Percentiles rank a stretch among this genome's conserved stretches.
phyloP scores from a whole-genome alignment of 2,329 filamentous ascomycete species.

The Cytospora piceicola region DNA sequence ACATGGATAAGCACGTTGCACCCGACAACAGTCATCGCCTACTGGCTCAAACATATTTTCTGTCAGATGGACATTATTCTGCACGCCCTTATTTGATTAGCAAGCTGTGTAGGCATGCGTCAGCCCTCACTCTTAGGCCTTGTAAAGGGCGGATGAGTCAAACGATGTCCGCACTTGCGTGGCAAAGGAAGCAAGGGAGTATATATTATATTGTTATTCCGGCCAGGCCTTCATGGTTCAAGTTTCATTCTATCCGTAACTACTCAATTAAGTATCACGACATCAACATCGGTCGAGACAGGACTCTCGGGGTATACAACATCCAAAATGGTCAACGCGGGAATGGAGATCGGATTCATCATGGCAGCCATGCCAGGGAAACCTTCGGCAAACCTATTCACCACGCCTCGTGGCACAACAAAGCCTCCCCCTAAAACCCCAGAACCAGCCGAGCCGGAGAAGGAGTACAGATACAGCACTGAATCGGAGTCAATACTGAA shows the following conservation, averaged over 20 bases:
- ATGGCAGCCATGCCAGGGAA: conserved; percentile 28
- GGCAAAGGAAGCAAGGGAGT: no score
- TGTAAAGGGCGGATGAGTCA: no score
- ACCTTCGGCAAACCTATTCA: conserved; percentile 6
- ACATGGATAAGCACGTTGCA: background rate
- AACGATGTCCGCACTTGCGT: no score
- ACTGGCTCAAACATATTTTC: no score
- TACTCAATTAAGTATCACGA: background rate
- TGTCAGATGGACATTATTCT: no score
- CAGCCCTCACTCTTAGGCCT: no score
- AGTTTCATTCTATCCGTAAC: no score
- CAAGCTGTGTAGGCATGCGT: no score
- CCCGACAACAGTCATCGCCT: background rate
- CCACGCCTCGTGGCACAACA: background rate
- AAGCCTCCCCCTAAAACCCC: background rate
- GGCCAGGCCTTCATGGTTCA: no score
- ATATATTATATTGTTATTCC: no score
- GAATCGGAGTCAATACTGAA: conserved; percentile 22
- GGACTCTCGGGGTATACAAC: background rate
- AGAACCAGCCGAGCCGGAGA: background rate
- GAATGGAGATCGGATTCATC: conserved; percentile 23
- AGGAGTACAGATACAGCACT: conserved; percentile 21
- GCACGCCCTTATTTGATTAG: no score
- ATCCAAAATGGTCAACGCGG: conserved; percentile 9
- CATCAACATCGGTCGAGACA: background rate